These are phyloP conservation scores for Cystobasidium slooffiae DNA, from an alignment of 1,284 basidiomycete genomes.

Conservation along the genomic window DNA sequence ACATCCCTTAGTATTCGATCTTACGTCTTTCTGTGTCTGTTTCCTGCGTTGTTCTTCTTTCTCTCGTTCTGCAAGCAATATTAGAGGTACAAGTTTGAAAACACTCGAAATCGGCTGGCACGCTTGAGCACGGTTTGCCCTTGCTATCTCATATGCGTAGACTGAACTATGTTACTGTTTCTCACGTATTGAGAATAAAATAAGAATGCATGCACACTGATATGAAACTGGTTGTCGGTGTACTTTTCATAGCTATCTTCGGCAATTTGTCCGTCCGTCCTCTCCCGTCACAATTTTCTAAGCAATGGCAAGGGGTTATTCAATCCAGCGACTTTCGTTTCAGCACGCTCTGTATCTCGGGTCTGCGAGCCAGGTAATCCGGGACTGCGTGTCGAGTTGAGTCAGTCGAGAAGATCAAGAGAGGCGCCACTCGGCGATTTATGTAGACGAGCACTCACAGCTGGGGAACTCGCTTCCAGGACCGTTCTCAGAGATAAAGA, in stretches of 20 bases:
- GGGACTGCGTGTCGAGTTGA: slow-evolving; percentile 38
- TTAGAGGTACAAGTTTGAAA: slow-evolving; percentile 6
- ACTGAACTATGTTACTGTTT: no score
- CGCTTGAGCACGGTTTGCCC: no score
- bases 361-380: slow-evolving; percentile 17
- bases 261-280: no score
- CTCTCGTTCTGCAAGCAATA: slow-evolving; percentile 22
- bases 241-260: no score
- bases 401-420: not conserved
- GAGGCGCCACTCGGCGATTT: not conserved
- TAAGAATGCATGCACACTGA: no score
- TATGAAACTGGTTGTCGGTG: no score
- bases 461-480: slow-evolving; percentile 28
- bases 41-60: not conserved
- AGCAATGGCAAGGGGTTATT: no score
- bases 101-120: not conserved
- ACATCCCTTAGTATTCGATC: not conserved
- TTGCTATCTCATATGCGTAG: not conserved
- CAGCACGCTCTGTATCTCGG: slow-evolving; percentile 35
- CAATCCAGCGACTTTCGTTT: slow-evolving; percentile 32
- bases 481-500: slow-evolving; percentile 8
- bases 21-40: not conserved
- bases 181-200: no score
- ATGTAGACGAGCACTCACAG: slow-evolving; percentile 13
- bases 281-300: no score